A percentile compares a stretch with the other conserved stretches of the same genome.
Conservation (phyloP, 331 rosid species). For the Quercus tomentella region DNA sequence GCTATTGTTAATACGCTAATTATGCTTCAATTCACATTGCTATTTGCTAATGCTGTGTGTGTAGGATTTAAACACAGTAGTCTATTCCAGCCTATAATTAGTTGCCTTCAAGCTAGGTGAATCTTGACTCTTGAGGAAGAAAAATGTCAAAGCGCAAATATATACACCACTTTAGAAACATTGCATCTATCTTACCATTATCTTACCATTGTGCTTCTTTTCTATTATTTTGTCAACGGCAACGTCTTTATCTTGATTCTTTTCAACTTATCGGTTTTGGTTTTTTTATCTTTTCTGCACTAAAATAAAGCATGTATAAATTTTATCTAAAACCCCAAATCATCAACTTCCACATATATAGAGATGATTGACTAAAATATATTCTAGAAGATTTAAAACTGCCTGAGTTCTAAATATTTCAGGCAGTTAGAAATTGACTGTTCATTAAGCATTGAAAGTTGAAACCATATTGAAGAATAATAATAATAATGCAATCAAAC, state of each 20-base stretch:
- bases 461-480: neutral
- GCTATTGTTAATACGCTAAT: too few species aligned
- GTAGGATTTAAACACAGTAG: too few species aligned
- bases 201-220: neutral
- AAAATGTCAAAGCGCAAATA: too few species aligned
- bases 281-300: slow-evolving; percentile 7
- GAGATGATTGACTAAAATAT: neutral
- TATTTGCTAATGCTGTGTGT: too few species aligned
- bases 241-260: slow-evolving; percentile 20
- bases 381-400: neutral
- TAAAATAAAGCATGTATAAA: neutral
- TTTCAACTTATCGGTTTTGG: neutral
- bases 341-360: neutral
- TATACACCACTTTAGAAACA: too few species aligned
- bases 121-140: too few species aligned
- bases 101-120: too few species aligned
- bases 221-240: slow-evolving; percentile 19
- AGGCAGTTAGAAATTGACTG: neutral
- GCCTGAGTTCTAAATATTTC: slow-evolving; percentile 1
- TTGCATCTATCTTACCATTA: neutral
- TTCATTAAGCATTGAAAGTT: neutral
- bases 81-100: too few species aligned
- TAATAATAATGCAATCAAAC: neutral
- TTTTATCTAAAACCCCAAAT: neutral
- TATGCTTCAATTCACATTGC: too few species aligned